phyloP scores from a whole-genome alignment of 345 rosid genomes.

The Populus simonii region DNA sequence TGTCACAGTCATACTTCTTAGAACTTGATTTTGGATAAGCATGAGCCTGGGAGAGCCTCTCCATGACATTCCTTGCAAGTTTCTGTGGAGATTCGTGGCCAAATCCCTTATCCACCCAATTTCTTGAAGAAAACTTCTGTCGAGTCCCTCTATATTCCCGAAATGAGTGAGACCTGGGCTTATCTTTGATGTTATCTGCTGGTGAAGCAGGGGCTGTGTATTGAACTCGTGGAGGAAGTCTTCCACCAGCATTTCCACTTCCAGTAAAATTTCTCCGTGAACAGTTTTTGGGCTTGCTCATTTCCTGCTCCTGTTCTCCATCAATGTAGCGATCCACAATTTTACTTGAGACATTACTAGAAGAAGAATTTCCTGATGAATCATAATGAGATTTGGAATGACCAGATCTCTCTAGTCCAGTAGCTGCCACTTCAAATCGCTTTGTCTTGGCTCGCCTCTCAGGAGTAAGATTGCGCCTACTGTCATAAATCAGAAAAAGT shows the following conservation, averaged over 20 bases:
- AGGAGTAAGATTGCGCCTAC: conserved; percentile 45
- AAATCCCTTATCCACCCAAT: conserved; percentile 56
- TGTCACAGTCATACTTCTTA: conserved; percentile 34
- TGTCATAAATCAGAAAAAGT: conserved; percentile 20
- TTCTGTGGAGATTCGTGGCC: conserved; percentile 75
- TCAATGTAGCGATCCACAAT: conserved; percentile 88
- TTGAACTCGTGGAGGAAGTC: conserved; percentile 69
- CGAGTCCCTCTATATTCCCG: conserved; percentile 59
- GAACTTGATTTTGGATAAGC: conserved; percentile 46
- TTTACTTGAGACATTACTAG: conserved; percentile 73
- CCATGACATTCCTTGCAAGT: conserved; percentile 82
- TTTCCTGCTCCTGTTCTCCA: conserved; percentile 80
- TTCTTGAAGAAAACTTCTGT: conserved; percentile 50
- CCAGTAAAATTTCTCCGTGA: conserved; percentile 42
- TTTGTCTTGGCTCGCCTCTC: conserved; percentile 54
- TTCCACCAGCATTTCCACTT: conserved; percentile 36
- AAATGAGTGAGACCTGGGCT: conserved; percentile 63
- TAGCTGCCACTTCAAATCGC: conserved; percentile 33
- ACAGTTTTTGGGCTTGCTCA: conserved; percentile 42
- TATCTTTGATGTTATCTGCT: conserved; percentile 42
- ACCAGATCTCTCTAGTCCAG: conserved; percentile 34
- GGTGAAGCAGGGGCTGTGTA: conserved; percentile 67
- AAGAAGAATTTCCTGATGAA: conserved; percentile 70
- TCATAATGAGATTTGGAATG: conserved; percentile 41
- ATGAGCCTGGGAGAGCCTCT: conserved; percentile 67